Percentiles rank a stretch among this genome's conserved stretches.
Evolutionary conservation across 2,329 filamentous ascomycete genomes (phyloP).

Genomic region (Pseudogymnoascus sp.): DNA sequence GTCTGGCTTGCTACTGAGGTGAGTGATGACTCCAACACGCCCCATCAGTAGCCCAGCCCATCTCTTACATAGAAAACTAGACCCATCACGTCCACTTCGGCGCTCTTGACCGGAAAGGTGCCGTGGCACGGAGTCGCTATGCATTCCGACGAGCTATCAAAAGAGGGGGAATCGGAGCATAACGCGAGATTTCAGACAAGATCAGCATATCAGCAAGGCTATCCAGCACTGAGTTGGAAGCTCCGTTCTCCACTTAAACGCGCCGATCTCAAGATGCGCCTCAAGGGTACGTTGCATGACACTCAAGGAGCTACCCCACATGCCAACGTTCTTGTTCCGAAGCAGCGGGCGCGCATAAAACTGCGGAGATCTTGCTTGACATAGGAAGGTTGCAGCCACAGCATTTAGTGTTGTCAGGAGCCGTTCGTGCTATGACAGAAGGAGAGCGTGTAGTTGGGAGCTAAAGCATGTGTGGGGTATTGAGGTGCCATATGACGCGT

Average conservation of each 20-base stretch:
- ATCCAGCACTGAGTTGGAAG: not conserved
- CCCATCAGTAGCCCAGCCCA: not conserved
- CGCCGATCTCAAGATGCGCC: not conserved
- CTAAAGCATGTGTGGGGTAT: not conserved
- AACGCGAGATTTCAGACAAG: not conserved
- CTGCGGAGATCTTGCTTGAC: not conserved
- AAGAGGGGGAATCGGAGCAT: not conserved
- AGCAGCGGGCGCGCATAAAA: not conserved
- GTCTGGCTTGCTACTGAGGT: not conserved
- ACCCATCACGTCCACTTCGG: not conserved
- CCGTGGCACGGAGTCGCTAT: too few relatives aligned
- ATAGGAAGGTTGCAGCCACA: not conserved
- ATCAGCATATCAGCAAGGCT: not conserved
- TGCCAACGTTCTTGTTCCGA: not conserved
- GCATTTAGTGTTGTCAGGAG: not conserved
- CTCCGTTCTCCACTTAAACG: not conserved
- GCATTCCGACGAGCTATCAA: too few relatives aligned
- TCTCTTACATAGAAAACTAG: not conserved
- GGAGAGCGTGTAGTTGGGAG: not conserved
- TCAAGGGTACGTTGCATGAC: not conserved
- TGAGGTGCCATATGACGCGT: not conserved
- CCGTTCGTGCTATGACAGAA: not conserved
- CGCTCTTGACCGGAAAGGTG: not conserved
- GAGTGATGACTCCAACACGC: not conserved
- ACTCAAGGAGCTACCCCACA: not conserved